Conservation (phyloP, 2,329 filamentous ascomycete species). For the Aspergillus sp. region DNA sequence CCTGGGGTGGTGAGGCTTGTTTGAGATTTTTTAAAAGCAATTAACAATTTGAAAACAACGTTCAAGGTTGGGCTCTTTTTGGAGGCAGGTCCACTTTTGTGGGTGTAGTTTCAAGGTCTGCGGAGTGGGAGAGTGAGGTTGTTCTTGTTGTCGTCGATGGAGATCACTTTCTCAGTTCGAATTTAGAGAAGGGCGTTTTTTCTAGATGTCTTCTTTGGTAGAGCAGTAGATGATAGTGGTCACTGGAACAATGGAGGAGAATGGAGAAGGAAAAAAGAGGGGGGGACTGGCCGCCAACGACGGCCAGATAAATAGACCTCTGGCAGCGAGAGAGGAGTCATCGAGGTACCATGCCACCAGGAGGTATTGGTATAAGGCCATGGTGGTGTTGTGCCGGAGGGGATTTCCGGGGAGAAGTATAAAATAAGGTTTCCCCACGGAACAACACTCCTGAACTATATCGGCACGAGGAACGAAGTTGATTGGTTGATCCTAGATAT, state of each 20-base stretch:
- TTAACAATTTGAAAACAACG: neutral
- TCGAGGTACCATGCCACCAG: neutral
- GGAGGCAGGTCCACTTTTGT: neutral
- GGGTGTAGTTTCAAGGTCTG: neutral
- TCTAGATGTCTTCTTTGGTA: neutral
- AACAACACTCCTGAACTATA: neutral
- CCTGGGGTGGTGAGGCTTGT: neutral
- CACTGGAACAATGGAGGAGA: neutral
- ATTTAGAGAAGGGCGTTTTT: neutral
- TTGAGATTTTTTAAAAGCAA: neutral
- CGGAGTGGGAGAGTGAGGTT: neutral
- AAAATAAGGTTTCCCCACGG: neutral
- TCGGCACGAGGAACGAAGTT: neutral
- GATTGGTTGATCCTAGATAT: neutral
- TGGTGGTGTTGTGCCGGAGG: neutral
- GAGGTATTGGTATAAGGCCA: neutral
- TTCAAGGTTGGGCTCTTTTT: neutral
- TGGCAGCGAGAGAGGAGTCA: neutral
- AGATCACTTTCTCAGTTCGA: neutral
- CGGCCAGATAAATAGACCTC: neutral
- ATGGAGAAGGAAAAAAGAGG: neutral
- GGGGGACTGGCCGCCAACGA: neutral
- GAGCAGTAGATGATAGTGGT: neutral
- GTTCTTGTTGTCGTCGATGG: neutral
- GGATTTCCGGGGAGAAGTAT: neutral